A percentile compares a stretch with the other conserved stretches of the same genome.
Evolutionary conservation across 352 stramenopile genomes (phyloP).

Genomic region (Globisporangium rhizosaccharum): DNA sequence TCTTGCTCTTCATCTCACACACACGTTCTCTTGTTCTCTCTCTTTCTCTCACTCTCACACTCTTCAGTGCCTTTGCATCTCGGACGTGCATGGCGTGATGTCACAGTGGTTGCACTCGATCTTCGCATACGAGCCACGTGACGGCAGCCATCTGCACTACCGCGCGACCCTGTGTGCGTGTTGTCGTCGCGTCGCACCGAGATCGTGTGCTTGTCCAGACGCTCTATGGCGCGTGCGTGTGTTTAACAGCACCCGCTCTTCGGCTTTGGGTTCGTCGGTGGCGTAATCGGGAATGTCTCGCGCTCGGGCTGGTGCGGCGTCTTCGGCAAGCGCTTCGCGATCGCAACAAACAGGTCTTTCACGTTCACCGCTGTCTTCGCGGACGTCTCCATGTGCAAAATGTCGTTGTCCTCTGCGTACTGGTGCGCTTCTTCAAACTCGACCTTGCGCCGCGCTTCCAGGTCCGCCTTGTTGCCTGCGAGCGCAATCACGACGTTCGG

Average conservation of each 20-base stretch:
- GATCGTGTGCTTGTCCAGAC: neutral
- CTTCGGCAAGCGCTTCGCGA: conserved; percentile 86
- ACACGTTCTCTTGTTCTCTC: conserved; percentile 12
- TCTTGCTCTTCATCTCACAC: neutral
- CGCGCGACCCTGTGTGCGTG: neutral
- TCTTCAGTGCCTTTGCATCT: neutral
- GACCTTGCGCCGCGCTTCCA: conserved; percentile 96
- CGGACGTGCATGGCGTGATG: no score
- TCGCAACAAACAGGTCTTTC: conserved; percentile 98
- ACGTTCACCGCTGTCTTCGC: conserved; percentile 99
- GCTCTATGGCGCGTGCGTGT: conserved; percentile 10
- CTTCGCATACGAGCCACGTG: neutral
- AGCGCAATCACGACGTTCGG: conserved; percentile 96
- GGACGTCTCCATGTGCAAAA: conserved; percentile 99
- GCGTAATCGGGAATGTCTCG: conserved; percentile 82
- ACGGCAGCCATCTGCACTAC: neutral
- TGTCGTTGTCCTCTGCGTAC: conserved; percentile 98
- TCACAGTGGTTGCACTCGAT: neutral
- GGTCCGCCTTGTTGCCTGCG: conserved; percentile 98
- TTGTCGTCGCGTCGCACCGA: neutral
- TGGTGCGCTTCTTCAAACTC: conserved; percentile 95
- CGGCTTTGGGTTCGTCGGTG: conserved; percentile 61
- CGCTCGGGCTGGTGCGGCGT: conserved; percentile 75
- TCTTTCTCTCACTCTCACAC: conserved; percentile 1
- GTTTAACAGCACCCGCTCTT: conserved; percentile 78